phyloP scores from a whole-genome alignment of 2,329 filamentous ascomycete genomes.

The Didymella pomorum region DNA sequence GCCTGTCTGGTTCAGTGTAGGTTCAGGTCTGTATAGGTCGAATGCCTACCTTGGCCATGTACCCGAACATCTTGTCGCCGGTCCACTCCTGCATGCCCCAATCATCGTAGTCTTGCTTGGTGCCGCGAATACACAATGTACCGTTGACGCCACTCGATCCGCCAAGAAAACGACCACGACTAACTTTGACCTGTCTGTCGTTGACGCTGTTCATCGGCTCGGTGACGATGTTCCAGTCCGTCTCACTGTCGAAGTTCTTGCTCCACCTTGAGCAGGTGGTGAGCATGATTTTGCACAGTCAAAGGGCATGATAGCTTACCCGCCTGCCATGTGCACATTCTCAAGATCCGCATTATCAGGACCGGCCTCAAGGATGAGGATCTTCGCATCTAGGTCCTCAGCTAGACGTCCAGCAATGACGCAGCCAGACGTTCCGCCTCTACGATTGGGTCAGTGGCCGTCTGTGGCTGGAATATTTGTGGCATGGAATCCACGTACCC shows the following conservation, averaged over 20 bases:
- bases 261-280: slow-evolving; percentile 47
- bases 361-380: slow-evolving; percentile 60
- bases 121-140: slow-evolving; percentile 59
- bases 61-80: slow-evolving; percentile 64
- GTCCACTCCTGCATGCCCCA: slow-evolving; percentile 65
- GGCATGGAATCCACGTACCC: slow-evolving; percentile 23
- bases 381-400: slow-evolving; percentile 52
- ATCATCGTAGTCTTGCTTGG: slow-evolving; percentile 62
- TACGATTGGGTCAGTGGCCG: slow-evolving; percentile 1
- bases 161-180: slow-evolving; percentile 60
- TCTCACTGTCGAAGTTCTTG: slow-evolving; percentile 58
- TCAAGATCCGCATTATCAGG: slow-evolving; percentile 56
- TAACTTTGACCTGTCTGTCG: slow-evolving; percentile 57
- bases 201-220: slow-evolving; percentile 53
- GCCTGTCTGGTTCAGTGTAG: slow-evolving; percentile 38
- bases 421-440: slow-evolving; percentile 59
- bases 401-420: slow-evolving; percentile 59
- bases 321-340: slow-evolving; percentile 62
- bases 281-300: neutral
- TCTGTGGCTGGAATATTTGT: neutral
- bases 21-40: accelerated
- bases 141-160: slow-evolving; percentile 61
- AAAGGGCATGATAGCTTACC: slow-evolving; percentile 35
- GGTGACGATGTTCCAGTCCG: slow-evolving; percentile 62
- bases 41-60: slow-evolving; percentile 60